Percentiles rank a stretch among this genome's conserved stretches.
Conservation (phyloP, 768 basidiomycete species). For the Auriculariales sp. region DNA sequence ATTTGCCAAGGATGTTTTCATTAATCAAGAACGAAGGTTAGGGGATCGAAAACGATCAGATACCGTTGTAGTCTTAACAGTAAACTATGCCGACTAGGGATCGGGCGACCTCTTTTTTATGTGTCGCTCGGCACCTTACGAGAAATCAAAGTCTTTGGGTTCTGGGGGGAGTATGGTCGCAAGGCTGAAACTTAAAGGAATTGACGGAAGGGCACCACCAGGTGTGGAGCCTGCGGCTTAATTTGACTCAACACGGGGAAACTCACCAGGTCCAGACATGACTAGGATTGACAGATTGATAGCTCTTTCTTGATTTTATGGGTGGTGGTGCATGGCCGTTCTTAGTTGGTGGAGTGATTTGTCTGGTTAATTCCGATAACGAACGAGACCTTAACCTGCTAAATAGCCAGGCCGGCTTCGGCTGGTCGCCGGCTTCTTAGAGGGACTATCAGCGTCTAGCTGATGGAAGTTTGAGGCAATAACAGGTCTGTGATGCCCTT, state of each 20-base stretch:
- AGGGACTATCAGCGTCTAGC: conserved; percentile 72
- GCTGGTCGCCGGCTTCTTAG: conserved; percentile 72
- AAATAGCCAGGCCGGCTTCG: conserved; percentile 70
- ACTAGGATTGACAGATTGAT: conserved; percentile 69
- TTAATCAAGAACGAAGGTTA: conserved; percentile 78
- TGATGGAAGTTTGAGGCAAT: conserved; percentile 80
- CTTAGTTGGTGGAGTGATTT: conserved; percentile 89
- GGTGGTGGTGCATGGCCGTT: conserved; percentile 84
- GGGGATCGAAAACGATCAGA: conserved; percentile 78
- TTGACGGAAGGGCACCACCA: conserved; percentile 76
- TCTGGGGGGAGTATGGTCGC: conserved; percentile 67
- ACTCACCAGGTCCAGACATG: conserved; percentile 71
- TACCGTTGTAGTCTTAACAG: conserved; percentile 75
- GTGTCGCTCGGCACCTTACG: conserved; percentile 67
- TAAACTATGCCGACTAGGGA: conserved; percentile 75
- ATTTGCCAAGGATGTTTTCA: conserved; percentile 78
- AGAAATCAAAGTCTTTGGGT: conserved; percentile 86
- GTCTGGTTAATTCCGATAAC: conserved; percentile 95
- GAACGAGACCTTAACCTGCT: conserved; percentile 89
- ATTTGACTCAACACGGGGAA: conserved; percentile 76
- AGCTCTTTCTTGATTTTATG: conserved; percentile 76
- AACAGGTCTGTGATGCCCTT: conserved; percentile 87
- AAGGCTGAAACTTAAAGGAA: conserved; percentile 73
- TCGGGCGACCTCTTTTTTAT: conserved; percentile 54
- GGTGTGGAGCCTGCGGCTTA: conserved; percentile 70